phyloP scores from a whole-genome alignment of 2,329 filamentous ascomycete genomes.

The Beauveria bassiana region DNA sequence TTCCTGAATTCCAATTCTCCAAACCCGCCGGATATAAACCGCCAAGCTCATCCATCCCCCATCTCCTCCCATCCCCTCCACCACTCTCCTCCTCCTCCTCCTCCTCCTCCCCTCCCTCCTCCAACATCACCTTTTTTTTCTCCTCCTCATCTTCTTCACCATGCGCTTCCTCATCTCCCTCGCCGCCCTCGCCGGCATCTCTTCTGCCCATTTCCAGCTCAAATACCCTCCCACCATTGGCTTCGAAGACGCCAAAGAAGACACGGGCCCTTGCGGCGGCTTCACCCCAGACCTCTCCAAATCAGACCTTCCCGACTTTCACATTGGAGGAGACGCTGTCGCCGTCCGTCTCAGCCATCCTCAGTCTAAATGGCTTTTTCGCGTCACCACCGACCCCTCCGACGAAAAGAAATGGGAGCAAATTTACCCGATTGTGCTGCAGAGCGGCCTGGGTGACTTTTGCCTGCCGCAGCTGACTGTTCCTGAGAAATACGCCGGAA shows the following conservation, averaged over 20 bases:
- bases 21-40: background rate
- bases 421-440: slow-evolving; percentile 44
- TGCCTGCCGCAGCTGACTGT: slow-evolving; percentile 43
- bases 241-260: slow-evolving; percentile 37
- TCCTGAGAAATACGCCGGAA: slow-evolving; percentile 42
- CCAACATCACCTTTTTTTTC: no score
- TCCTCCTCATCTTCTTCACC: slow-evolving; percentile 9
- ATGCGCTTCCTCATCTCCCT: slow-evolving; percentile 32
- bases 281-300: slow-evolving; percentile 38
- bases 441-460: slow-evolving; percentile 46
- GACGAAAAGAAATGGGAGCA: slow-evolving; percentile 42
- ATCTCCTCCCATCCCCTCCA: background rate
- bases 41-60: background rate
- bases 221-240: slow-evolving; percentile 40
- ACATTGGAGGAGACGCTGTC: slow-evolving; percentile 49
- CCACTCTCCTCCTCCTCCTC: background rate
- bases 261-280: slow-evolving; percentile 46
- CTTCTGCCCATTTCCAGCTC: slow-evolving; percentile 48
- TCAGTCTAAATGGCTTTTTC: slow-evolving; percentile 49
- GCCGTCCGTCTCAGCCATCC: slow-evolving; percentile 41
- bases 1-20: no score
- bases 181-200: slow-evolving; percentile 31
- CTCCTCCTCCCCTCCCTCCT: background rate
- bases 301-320: slow-evolving; percentile 44
- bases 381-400: slow-evolving; percentile 42